Evolutionary conservation across 179 eudicot genomes (phyloP).

Genomic region (Drosera spatulata): DNA sequence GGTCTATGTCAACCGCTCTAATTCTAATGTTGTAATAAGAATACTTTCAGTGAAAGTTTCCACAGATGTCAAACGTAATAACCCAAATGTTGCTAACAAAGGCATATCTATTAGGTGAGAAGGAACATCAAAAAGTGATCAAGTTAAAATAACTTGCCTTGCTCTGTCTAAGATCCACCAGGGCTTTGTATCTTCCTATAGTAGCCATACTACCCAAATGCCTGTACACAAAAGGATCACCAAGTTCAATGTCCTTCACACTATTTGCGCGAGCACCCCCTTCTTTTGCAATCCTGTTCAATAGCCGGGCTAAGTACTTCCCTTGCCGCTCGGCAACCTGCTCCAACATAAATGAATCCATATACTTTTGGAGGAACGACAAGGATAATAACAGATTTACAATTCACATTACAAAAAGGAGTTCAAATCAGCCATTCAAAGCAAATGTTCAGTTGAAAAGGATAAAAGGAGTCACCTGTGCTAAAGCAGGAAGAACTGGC

Average conservation of each 20-base stretch:
- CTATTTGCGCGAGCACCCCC: conserved; percentile 76
- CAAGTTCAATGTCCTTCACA: conserved; percentile 44
- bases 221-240: conserved; percentile 66
- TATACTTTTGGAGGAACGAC: neutral
- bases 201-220: conserved; percentile 99
- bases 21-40: too few species aligned
- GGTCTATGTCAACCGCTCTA: too few species aligned
- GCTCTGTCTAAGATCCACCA: conserved; percentile 95
- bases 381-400: too few species aligned
- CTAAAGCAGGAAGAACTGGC: conserved; percentile 90
- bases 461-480: conserved; percentile 48
- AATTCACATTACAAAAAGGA: neutral
- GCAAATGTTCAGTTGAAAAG: neutral
- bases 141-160: conserved; percentile 33
- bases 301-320: conserved; percentile 53
- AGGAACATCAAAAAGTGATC: too few species aligned
- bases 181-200: conserved; percentile 91
- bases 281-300: conserved; percentile 66
- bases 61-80: too few species aligned
- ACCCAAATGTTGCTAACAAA: too few species aligned
- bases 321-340: conserved; percentile 99
- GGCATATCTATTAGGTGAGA: too few species aligned
- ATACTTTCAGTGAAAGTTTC: too few species aligned
- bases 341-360: conserved; percentile 5
- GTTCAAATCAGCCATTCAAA: neutral